Percentiles rank a stretch among this genome's conserved stretches.
These are phyloP conservation scores for Trypanosoma lewisi DNA, from an alignment of 208 protist genomes.

Conservation along the genomic window DNA sequence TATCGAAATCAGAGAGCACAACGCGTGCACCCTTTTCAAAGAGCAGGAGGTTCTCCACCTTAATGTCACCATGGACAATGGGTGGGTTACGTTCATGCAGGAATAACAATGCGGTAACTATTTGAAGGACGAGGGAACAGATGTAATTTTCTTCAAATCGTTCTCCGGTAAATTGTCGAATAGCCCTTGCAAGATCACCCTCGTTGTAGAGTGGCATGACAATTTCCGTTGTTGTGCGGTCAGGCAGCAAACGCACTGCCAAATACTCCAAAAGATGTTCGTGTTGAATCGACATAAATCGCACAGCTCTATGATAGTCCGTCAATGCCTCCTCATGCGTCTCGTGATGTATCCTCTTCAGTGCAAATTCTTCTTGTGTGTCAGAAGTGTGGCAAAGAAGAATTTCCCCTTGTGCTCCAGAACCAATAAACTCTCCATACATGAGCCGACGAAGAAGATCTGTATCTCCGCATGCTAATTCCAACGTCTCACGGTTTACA, in stretches of 20 bases:
- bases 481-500: conserved; percentile 41
- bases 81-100: no score
- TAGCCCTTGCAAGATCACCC: conserved; percentile 51
- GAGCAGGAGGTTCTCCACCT: no score
- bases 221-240: conserved; percentile 44
- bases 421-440: conserved; percentile 40
- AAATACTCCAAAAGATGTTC: conserved; percentile 75
- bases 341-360: conserved; percentile 61
- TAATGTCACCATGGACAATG: no score
- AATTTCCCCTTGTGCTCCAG: conserved; percentile 69
- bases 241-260: conserved; percentile 56
- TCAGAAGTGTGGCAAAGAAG: conserved; percentile 35
- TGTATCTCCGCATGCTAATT: conserved; percentile 70
- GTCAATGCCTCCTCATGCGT: conserved; percentile 26
- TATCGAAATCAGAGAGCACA: conserved; percentile 80
- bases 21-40: conserved; percentile 44
- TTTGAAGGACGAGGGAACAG: no score
- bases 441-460: conserved; percentile 56
- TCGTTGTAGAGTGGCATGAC: conserved; percentile 79
- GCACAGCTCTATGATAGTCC: conserved; percentile 67
- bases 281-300: conserved; percentile 68
- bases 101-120: no score
- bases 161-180: conserved; percentile 38
- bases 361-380: conserved; percentile 24
- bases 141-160: conserved; percentile 54